A percentile compares a stretch with the other conserved stretches of the same genome.
phyloP scores from a whole-genome alignment of 2,329 filamentous ascomycete genomes.

The Chrysoporthe austroafricana region DNA sequence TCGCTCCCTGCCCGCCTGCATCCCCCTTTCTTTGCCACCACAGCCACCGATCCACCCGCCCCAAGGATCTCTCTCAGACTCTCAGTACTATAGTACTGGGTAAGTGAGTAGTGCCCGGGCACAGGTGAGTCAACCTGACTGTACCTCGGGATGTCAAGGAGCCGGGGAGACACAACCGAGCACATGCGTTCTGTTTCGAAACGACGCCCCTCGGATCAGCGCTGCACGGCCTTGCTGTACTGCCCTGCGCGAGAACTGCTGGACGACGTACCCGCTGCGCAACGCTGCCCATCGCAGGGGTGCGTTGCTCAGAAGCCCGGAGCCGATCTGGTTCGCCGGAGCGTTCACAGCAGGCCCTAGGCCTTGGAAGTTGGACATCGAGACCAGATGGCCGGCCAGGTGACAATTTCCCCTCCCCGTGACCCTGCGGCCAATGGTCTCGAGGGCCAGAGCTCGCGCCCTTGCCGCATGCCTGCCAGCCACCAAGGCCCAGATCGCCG shows the following conservation, averaged over 20 bases:
- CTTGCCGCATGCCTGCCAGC: not conserved
- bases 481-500: not conserved
- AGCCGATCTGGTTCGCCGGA: not conserved
- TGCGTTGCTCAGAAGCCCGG: not conserved
- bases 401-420: not conserved
- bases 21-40: conserved; percentile 1
- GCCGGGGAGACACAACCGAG: not conserved
- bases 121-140: not conserved
- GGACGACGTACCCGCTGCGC: not conserved
- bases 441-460: not conserved
- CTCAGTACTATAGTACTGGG: too few species aligned
- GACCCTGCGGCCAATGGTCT: not conserved
- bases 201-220: not conserved
- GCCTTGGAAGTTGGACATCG: not conserved
- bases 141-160: not conserved
- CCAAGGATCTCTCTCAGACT: not conserved
- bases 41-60: not conserved
- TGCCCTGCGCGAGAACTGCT: not conserved
- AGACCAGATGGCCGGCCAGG: not conserved
- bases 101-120: too few species aligned
- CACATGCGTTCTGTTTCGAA: conserved; percentile 6
- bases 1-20: not conserved
- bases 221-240: not conserved
- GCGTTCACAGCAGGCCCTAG: not conserved
- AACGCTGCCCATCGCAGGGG: not conserved